These are phyloP conservation scores for Aspergillus awamori DNA, from an alignment of 2,329 filamentous ascomycete genomes.

Conservation along the genomic window DNA sequence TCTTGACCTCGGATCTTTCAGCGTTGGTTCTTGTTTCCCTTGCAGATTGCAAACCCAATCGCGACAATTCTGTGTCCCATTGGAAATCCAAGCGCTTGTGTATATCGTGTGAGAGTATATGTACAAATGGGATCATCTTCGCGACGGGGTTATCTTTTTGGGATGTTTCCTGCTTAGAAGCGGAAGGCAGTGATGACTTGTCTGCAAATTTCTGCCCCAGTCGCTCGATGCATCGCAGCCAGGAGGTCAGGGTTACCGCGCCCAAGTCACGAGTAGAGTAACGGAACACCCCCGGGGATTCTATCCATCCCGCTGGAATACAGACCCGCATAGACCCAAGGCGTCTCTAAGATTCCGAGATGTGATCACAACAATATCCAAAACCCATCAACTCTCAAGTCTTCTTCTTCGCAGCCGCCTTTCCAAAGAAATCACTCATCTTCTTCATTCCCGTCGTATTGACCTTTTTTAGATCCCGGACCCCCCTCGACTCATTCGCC, in stretches of 20 bases:
- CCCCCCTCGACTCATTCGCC: constrained; percentile 70
- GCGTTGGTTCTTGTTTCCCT: constrained; percentile 3
- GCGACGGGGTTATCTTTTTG: neutral
- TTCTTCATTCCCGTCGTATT: constrained; percentile 95
- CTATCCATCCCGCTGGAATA: too few species aligned
- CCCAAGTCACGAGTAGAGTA: too few species aligned
- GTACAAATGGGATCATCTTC: constrained; percentile 10
- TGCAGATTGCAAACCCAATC: neutral
- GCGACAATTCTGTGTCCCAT: neutral
- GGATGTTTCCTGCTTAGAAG: neutral
- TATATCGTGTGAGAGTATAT: neutral
- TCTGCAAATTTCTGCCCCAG: too few species aligned
- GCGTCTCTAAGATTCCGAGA: too few species aligned
- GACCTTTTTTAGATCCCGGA: constrained; percentile 84
- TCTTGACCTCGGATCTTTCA: constrained; percentile 7
- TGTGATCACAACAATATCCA: neutral
- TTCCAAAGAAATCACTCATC: constrained; percentile 90
- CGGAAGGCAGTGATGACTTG: neutral
- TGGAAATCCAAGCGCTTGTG: neutral
- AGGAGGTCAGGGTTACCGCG: too few species aligned
- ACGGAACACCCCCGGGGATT: too few species aligned
- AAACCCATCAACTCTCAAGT: constrained; percentile 22
- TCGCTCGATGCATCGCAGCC: too few species aligned
- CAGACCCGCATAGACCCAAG: too few species aligned
- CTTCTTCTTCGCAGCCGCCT: constrained; percentile 50